These are phyloP conservation scores for Fusarium metavorans DNA, from an alignment of 2,329 filamentous ascomycete genomes.

Conservation along the genomic window DNA sequence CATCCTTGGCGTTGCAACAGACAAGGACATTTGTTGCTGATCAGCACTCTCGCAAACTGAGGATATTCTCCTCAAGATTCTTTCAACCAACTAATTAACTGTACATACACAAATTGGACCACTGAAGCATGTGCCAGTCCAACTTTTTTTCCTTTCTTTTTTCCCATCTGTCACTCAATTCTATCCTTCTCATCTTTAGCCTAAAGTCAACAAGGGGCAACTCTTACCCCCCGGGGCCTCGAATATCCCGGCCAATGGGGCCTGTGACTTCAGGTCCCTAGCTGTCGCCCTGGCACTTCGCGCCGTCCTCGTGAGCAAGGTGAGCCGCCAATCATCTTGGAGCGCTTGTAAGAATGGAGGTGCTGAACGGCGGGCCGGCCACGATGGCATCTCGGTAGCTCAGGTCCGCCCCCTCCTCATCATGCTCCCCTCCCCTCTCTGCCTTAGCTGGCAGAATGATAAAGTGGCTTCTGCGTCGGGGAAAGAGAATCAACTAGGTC, in stretches of 20 bases:
- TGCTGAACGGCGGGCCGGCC: constrained; percentile 1
- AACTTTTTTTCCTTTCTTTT: neutral
- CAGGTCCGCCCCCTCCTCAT: neutral
- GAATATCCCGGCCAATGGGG: constrained; percentile 37
- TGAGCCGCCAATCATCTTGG: constrained; percentile 35
- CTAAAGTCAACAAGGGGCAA: constrained; percentile 27
- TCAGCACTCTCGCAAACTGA: neutral
- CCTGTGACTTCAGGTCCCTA: constrained; percentile 9
- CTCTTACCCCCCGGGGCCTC: neutral
- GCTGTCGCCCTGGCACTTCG: constrained; percentile 5
- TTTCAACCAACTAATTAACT: neutral
- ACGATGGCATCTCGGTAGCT: constrained; percentile 5
- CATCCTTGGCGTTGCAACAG: neutral
- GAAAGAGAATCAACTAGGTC: neutral
- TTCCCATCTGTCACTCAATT: constrained; percentile 4
- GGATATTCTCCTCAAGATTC: neutral
- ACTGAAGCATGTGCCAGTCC: neutral
- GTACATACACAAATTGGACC: neutral
- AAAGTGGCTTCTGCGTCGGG: neutral
- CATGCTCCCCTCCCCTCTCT: neutral
- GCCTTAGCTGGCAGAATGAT: neutral
- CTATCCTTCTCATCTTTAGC: constrained; percentile 30
- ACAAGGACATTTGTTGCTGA: constrained; percentile 5
- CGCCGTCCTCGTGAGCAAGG: constrained; percentile 31
- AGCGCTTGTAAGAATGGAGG: constrained; percentile 41